Conservation (phyloP, 1,139 yeast species). For the Pichia sp. region DNA sequence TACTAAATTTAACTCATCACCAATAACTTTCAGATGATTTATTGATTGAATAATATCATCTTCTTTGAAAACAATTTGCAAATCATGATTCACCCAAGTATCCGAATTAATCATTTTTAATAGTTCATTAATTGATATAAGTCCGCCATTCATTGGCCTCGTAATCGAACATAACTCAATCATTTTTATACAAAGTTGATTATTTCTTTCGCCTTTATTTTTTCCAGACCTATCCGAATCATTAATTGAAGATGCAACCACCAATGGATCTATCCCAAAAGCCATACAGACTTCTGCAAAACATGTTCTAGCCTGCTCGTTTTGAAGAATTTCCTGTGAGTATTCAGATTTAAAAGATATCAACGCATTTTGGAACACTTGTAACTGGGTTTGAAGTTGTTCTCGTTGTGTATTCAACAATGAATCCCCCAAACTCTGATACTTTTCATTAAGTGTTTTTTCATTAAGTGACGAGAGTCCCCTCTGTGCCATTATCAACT, state of each 20-base stretch:
- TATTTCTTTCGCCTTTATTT: slow-evolving; percentile 44
- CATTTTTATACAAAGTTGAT: slow-evolving; percentile 62
- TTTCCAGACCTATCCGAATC: slow-evolving; percentile 9
- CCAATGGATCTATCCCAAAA: slow-evolving; percentile 80
- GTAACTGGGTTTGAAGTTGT: slow-evolving; percentile 50
- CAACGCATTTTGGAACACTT: slow-evolving; percentile 55
- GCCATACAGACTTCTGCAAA: slow-evolving; percentile 70
- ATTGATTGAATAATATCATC: slow-evolving; percentile 48
- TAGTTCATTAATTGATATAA: slow-evolving; percentile 60
- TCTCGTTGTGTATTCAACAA: slow-evolving; percentile 39
- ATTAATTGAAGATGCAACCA: slow-evolving; percentile 30
- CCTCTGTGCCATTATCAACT: background rate
- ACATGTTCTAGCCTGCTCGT: slow-evolving; percentile 59
- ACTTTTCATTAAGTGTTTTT: slow-evolving; percentile 17
- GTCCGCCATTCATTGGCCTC: slow-evolving; percentile 71
- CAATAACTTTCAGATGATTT: slow-evolving; percentile 24
- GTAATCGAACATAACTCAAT: slow-evolving; percentile 72
- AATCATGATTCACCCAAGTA: slow-evolving; percentile 31
- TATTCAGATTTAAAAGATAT: slow-evolving; percentile 59
- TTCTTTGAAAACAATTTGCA: slow-evolving; percentile 27
- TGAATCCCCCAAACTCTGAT: slow-evolving; percentile 27
- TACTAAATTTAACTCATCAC: slow-evolving; percentile 31
- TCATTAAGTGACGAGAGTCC: slow-evolving; percentile 23
- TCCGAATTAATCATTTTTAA: slow-evolving; percentile 30
- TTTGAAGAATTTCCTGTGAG: slow-evolving; percentile 53